A percentile compares a stretch with the other conserved stretches of the same genome.
phyloP scores from a whole-genome alignment of 75 land plant species.

The Selaginella tamariscina region DNA sequence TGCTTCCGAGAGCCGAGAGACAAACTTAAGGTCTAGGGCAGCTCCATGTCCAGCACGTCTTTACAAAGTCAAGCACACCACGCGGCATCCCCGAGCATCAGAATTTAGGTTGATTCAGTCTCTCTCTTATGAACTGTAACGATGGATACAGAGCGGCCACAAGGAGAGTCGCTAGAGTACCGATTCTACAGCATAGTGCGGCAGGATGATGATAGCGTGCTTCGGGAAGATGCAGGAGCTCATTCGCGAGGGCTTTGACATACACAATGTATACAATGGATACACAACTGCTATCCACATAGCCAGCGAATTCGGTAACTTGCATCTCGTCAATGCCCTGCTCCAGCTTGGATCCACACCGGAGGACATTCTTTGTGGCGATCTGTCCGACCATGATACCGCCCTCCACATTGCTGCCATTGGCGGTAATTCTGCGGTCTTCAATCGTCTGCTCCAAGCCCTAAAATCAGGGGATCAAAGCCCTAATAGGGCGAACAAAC shows the following conservation, averaged over 20 bases:
- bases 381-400: slow-evolving; percentile 1
- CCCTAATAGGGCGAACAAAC: neutral
- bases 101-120: no score
- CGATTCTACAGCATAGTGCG: neutral
- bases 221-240: neutral
- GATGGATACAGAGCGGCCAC: neutral
- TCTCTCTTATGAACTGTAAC: no score
- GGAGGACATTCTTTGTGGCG: neutral
- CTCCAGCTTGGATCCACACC: neutral
- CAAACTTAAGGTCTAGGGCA: no score
- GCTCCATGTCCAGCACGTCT: no score
- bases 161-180: neutral
- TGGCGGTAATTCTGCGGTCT: neutral
- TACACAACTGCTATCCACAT: neutral
- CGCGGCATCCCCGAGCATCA: no score
- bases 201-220: neutral
- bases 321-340: neutral
- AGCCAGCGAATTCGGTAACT: neutral
- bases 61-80: no score
- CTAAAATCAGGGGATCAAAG: neutral
- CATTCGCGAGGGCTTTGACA: neutral
- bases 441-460: neutral
- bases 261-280: neutral
- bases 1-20: no score
- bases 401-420: slow-evolving; percentile 1